Conservation (phyloP, 202 grass and related monocot genomes). For the Schoenoplectus tabernaemontani region DNA sequence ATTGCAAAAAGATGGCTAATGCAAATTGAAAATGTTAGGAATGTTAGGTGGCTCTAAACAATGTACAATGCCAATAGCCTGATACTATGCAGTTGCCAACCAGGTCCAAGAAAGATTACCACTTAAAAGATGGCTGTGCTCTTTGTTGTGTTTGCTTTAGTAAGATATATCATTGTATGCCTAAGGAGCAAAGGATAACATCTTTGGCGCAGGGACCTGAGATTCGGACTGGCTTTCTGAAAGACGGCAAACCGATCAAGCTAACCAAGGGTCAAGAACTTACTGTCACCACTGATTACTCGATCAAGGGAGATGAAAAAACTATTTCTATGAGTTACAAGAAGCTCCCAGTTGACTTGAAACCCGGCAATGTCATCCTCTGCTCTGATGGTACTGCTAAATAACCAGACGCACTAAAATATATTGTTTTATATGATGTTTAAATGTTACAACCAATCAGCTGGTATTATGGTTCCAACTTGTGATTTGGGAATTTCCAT, state of each 20-base stretch:
- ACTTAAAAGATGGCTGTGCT: neutral
- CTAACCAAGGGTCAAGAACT: constrained; percentile 84
- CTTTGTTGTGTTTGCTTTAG: neutral
- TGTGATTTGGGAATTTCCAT: neutral
- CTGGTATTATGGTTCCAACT: neutral
- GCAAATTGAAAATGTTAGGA: neutral
- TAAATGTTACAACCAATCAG: neutral
- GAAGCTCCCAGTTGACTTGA: constrained; percentile 72
- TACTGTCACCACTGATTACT: constrained; percentile 75
- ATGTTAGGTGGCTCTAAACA: neutral
- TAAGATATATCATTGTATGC: neutral
- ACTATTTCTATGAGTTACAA: constrained; percentile 99
- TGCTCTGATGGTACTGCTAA: constrained; percentile 53
- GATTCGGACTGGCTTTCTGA: constrained; percentile 90
- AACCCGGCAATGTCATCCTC: constrained; percentile 81
- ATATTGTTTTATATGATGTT: neutral
- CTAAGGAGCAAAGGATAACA: neutral
- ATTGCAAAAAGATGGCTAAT: neutral
- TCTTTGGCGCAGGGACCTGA: constrained; percentile 60
- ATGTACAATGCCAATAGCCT: neutral
- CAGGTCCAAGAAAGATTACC: neutral
- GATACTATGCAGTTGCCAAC: neutral
- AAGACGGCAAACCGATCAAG: constrained; percentile 75
- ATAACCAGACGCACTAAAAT: neutral
- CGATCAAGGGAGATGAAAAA: constrained; percentile 68